Base-by-base conservation (phyloP, 2,329 filamentous ascomycete genomes). In the Aspergillus sp. region DNA sequence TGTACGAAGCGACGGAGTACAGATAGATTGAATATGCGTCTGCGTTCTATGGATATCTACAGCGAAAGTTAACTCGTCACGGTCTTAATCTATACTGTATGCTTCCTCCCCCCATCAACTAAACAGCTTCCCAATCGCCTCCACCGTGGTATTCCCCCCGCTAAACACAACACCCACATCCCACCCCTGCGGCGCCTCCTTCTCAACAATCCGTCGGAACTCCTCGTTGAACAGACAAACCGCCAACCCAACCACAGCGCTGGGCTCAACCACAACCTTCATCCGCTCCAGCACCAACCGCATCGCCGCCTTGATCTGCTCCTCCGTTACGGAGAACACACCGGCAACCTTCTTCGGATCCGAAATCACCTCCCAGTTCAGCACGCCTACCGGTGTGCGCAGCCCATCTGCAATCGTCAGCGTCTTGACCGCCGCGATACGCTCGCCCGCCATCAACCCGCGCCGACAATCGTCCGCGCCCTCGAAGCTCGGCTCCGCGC, bases 261-360 rank as follows among this genome's bases (percentile, higher is more conserved):
- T 92, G 19, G 93, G 93, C 78, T 97, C 93, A 11, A 96, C 85
- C 19, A 96, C 84, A 44, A 95, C 75, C 82, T 97, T 96, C 79
- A 94, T 84, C 52, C 92, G 77, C 81, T 97, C 93, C 56, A 92
- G 75, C 32, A 95, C 87, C 56, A 97, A 72, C 55, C 81, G 75
- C 82, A 96, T 81, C 11, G 92, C 88, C 19, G 77, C 79, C 64
- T 82, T 80, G 68, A 97, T 96, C 77, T 96, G 84, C 50, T 86
- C 85, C 71, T 97, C 93, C 1, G 79, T 84, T 1, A 95, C 93
- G 50, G 82, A 81, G 72, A 83, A 87, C 63, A 96, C 82, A 0
- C 82, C 86, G 2, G 74, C 66, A 1, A 96, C 87, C 52, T 94
- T 84, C n/a, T 74, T 70, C 52, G 80, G 75, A 66, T 91, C 83